A percentile compares a stretch with the other conserved stretches of the same genome.
Evolutionary conservation across 768 basidiomycete genomes (phyloP).

Genomic region (Hemileccinum impolitum): DNA sequence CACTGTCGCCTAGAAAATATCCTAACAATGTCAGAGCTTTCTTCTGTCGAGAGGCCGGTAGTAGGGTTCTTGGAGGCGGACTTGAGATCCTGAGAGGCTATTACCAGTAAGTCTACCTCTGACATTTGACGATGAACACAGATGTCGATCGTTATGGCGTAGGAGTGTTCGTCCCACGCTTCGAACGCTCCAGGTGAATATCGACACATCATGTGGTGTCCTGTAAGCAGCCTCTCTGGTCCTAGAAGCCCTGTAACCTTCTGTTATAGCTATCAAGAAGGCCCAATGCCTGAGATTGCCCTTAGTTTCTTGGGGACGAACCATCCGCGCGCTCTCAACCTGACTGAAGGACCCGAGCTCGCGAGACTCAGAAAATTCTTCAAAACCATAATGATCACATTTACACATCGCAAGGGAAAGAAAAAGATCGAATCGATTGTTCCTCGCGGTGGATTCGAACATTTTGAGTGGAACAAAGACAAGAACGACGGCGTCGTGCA

Average conservation of each 20-base stretch:
- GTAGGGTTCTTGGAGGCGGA: slow-evolving; percentile 23
- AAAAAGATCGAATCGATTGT: slow-evolving; percentile 40
- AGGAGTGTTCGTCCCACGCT: slow-evolving; percentile 48
- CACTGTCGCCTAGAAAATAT: slow-evolving; percentile 32
- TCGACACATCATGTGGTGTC: slow-evolving; percentile 45
- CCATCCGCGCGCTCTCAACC: slow-evolving; percentile 29
- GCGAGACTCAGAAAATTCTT: slow-evolving; percentile 38
- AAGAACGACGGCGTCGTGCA: slow-evolving; percentile 11
- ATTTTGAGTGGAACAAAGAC: slow-evolving; percentile 39
- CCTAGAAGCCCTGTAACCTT: not conserved
- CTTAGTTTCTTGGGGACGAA: slow-evolving; percentile 25
- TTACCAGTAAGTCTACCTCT: slow-evolving; percentile 41
- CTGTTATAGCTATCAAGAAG: slow-evolving; percentile 25
- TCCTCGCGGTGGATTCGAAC: slow-evolving; percentile 34
- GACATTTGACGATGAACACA: not conserved
- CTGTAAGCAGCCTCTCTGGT: slow-evolving; percentile 32
- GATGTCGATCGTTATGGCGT: not conserved
- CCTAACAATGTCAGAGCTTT: slow-evolving; percentile 46
- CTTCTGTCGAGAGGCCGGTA: slow-evolving; percentile 36
- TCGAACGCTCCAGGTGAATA: slow-evolving; percentile 39
- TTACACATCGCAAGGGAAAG: slow-evolving; percentile 19
- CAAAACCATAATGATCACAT: slow-evolving; percentile 34
- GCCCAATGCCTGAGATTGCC: slow-evolving; percentile 28
- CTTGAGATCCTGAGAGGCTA: slow-evolving; percentile 48
- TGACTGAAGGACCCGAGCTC: slow-evolving; percentile 26